phyloP scores from a whole-genome alignment of 495 filamentous ascomycete species.

The Penicillium nucicola region DNA sequence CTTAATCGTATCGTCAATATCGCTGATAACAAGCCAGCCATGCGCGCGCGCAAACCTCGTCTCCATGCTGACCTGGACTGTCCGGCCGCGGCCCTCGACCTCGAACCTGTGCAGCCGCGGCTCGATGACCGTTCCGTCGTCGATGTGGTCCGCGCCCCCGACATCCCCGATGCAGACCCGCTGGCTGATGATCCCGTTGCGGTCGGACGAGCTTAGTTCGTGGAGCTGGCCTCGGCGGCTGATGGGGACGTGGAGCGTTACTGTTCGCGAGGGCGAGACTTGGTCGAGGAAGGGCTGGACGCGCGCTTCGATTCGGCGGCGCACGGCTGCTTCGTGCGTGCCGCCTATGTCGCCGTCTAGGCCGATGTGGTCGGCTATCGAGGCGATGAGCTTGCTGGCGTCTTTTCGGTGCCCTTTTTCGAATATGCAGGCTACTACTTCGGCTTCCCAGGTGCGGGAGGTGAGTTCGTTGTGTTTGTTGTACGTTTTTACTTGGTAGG shows the following conservation, averaged over 20 bases:
- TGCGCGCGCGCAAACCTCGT: conserved; percentile 73
- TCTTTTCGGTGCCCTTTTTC: conserved; percentile 62
- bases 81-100: too few species aligned
- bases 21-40: conserved; percentile 86
- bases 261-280: conserved; percentile 63
- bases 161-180: conserved; percentile 38
- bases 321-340: conserved; percentile 46
- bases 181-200: conserved; percentile 68
- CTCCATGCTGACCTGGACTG: conserved; percentile 51
- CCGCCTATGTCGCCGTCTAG: conserved; percentile 59
- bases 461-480: conserved; percentile 5
- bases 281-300: conserved; percentile 74
- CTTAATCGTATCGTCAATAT: conserved; percentile 97
- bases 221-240: conserved; percentile 37
- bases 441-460: conserved; percentile 62
- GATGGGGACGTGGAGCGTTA: conserved; percentile 56
- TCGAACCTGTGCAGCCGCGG: conserved; percentile 32
- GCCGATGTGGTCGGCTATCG: conserved; percentile 68
- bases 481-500: conserved; percentile 51
- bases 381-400: conserved; percentile 62
- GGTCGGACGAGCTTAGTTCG: conserved; percentile 64
- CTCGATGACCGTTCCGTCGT: conserved; percentile 30
- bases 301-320: conserved; percentile 63
- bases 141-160: conserved; percentile 3
- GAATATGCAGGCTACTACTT: conserved; percentile 80